phyloP scores from a whole-genome alignment of 495 filamentous ascomycete genomes.

The Acidomyces sp. region DNA sequence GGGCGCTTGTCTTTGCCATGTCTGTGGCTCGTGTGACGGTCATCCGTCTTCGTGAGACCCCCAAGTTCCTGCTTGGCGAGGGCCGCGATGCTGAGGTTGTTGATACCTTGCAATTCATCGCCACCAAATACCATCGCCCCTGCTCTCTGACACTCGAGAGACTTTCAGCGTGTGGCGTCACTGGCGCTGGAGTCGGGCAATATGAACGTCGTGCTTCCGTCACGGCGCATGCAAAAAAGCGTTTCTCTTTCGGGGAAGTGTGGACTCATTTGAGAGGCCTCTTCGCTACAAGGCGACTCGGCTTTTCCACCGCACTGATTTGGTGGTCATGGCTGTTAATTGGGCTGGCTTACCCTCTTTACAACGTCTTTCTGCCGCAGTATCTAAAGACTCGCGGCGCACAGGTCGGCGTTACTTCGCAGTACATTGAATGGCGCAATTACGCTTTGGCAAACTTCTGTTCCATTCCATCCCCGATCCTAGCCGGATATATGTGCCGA shows the following conservation, averaged over 20 bases:
- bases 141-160: conserved; percentile 51
- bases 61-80: conserved; percentile 55
- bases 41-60: conserved; percentile 55
- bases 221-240: conserved; percentile 15
- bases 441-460: conserved; percentile 55
- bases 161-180: conserved; percentile 32
- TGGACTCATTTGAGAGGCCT: conserved; percentile 48
- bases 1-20: conserved; percentile 54
- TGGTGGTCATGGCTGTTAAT: conserved; percentile 38
- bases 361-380: conserved; percentile 45
- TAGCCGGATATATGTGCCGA: conserved; percentile 53
- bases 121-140: conserved; percentile 46
- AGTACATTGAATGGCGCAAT: conserved; percentile 55
- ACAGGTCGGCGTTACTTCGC: conserved; percentile 31
- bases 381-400: conserved; percentile 31
- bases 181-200: neutral
- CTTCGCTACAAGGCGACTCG: conserved; percentile 47
- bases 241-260: conserved; percentile 39
- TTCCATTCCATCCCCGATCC: conserved; percentile 50
- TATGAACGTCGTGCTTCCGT: conserved; percentile 3
- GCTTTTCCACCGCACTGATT: conserved; percentile 47
- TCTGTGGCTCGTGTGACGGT: conserved; percentile 53
- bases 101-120: conserved; percentile 46
- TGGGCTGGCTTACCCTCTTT: conserved; percentile 24
- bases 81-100: conserved; percentile 52